Evolutionary conservation across 495 filamentous ascomycete species (phyloP), one percentile per base, ranked within the genome.

Genomic region (Aspergillus heteromorphus): DNA sequence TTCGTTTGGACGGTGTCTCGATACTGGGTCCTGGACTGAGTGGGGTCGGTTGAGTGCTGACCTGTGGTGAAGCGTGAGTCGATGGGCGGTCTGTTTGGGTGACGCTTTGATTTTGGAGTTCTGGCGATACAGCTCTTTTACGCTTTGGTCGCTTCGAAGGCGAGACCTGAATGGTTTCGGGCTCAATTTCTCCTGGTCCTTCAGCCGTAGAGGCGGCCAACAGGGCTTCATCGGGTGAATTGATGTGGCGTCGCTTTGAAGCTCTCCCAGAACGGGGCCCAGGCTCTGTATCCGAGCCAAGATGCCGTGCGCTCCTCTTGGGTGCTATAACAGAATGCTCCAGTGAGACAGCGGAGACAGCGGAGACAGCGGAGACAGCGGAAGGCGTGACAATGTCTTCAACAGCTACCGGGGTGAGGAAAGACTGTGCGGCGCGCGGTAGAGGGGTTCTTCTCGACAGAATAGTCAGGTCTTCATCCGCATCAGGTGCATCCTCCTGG

Each of bases 211-310:
- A 8, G 25, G 30, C 17, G 52, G 45, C 23, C 5, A 25, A 16
- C 14, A 36, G 48, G 10, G 16, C 45, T 5, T 14, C 20, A 2
- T n/a, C 23, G 38, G n/a, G 21, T 13, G 23, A 20, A 21, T 49
- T 23, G n/a, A 56, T 25, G 14, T 51, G 57, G 4, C 57, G 48
- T 11, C 50, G 23, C 38, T 63, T 63, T 19, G 40, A n/a, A 36
- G 54, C 36, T 10, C 17, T 40, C 1, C 18, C 20, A 7, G 30
- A 9, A 14, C 17, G 38, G 10, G 30, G 16, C 14, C 17, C 43
- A 5, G 42, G 14, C 10, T 48, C 43, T 10, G 11, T n/a, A 18
- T 29, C 21, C 3, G 47, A 55, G 19, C 40, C 20, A 49, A 16
- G 42, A 11, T 48, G 45, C 11, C 48, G 50, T 14, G 43, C 7